phyloP scores from a whole-genome alignment of 2,329 filamentous ascomycete species.

The Hysterium pulicare region DNA sequence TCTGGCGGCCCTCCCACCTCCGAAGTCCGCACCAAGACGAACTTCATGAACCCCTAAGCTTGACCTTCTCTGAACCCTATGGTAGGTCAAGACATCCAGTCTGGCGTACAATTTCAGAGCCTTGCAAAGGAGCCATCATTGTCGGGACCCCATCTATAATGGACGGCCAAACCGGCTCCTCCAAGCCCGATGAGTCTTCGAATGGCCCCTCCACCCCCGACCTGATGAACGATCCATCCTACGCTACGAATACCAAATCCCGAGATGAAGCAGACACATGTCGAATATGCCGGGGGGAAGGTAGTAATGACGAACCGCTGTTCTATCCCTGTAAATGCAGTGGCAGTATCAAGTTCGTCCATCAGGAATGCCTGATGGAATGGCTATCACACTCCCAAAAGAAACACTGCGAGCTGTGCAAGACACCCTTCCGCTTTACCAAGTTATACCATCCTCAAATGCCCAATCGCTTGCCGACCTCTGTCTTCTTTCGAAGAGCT shows the following conservation, averaged over 20 bases:
- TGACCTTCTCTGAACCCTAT: too few species aligned
- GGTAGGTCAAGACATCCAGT: too few species aligned
- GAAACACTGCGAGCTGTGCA: slow-evolving; percentile 99
- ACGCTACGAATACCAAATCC: slow-evolving; percentile 38
- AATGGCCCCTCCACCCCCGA: slow-evolving; percentile 36
- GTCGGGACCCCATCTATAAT: too few species aligned
- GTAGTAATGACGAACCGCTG: slow-evolving; percentile 74
- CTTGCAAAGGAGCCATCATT: too few species aligned
- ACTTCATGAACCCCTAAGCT: too few species aligned
- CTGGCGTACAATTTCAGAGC: too few species aligned
- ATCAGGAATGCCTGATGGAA: slow-evolving; percentile 97
- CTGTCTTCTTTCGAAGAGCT: slow-evolving; percentile 78
- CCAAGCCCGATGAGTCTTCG: slow-evolving; percentile 8
- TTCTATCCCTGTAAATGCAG: slow-evolving; percentile 99
- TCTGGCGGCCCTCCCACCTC: slow-evolving; percentile 13
- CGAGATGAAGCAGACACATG: slow-evolving; percentile 73
- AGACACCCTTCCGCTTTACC: slow-evolving; percentile 96
- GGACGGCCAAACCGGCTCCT: slow-evolving; percentile 18
- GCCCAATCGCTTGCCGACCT: slow-evolving; percentile 76
- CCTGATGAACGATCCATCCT: slow-evolving; percentile 57
- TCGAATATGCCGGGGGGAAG: slow-evolving; percentile 93
- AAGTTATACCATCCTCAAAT: slow-evolving; percentile 95
- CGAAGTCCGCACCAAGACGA: too few species aligned
- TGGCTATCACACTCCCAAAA: slow-evolving; percentile 99
- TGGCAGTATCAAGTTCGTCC: slow-evolving; percentile 97